Evolutionary conservation across 2,329 filamentous ascomycete species (phyloP).

Genomic region (Talaromyces sp.): DNA sequence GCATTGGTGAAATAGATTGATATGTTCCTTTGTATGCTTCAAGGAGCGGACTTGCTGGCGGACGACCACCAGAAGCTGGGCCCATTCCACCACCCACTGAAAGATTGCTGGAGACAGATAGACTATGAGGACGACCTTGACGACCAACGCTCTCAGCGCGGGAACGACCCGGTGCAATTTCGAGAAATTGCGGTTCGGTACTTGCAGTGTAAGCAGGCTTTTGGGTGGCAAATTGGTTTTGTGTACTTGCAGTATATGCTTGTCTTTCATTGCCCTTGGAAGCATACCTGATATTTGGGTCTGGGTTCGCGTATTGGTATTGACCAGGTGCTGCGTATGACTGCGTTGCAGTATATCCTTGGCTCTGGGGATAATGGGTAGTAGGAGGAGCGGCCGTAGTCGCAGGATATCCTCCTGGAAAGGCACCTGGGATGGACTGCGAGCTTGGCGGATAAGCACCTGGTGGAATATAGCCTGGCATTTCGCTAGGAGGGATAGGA

Average conservation of each 20-base stretch:
- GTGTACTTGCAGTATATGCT: conserved; percentile 26
- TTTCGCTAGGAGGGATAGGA: conserved; percentile 39
- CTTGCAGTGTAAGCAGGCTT: conserved; percentile 26
- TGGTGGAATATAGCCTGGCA: conserved; percentile 42
- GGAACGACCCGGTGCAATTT: conserved; percentile 31
- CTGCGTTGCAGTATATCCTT: conserved; percentile 12
- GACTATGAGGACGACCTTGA: conserved; percentile 27
- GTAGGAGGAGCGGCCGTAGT: not conserved
- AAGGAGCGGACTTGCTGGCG: conserved; percentile 78
- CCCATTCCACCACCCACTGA: conserved; percentile 34
- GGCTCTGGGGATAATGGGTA: conserved; percentile 9
- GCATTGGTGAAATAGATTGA: conserved; percentile 92
- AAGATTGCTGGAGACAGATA: conserved; percentile 40
- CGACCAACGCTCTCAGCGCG: conserved; percentile 15
- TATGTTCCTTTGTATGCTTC: conserved; percentile 94
- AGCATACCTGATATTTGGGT: conserved; percentile 38
- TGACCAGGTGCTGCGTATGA: conserved; percentile 32
- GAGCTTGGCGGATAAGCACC: conserved; percentile 25
- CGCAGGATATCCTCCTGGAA: conserved; percentile 17
- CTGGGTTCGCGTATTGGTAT: conserved; percentile 41
- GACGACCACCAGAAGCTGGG: conserved; percentile 35
- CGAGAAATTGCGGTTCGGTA: conserved; percentile 28
- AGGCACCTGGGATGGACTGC: conserved; percentile 17
- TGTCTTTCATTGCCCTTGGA: conserved; percentile 17
- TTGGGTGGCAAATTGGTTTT: conserved; percentile 29